Evolutionary conservation across 305 asterid species (phyloP).

Genomic region (Fraxinus ornus): DNA sequence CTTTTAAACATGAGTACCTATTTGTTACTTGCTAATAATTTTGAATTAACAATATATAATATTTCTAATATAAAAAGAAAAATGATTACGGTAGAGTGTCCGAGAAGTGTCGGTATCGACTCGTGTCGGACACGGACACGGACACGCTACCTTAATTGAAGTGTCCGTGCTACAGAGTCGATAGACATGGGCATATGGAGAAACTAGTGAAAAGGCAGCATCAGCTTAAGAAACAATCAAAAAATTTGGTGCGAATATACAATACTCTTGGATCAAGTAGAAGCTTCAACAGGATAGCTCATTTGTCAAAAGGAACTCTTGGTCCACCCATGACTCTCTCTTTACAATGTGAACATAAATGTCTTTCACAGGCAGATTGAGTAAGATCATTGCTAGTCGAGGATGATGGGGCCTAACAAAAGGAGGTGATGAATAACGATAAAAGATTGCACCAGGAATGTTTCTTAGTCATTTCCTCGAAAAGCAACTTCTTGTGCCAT

Average conservation of each 20-base stretch:
- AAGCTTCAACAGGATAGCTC: neutral
- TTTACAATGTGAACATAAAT: neutral
- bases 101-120: too few relatives aligned
- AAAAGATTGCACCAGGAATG: neutral
- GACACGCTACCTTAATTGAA: too few relatives aligned
- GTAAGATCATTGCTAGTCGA: constrained; percentile 1
- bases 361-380: neutral
- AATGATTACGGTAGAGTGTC: too few relatives aligned
- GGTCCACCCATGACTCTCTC: neutral
- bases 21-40: too few relatives aligned
- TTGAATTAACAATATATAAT: too few relatives aligned
- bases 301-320: neutral
- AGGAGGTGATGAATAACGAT: neutral
- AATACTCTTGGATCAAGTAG: neutral
- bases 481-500: constrained; percentile 6
- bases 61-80: too few relatives aligned
- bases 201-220: neutral
- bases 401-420: neutral
- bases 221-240: neutral
- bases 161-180: neutral
- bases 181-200: neutral
- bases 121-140: too few relatives aligned
- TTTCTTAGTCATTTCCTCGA: neutral
- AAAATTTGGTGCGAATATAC: neutral
- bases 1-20: too few relatives aligned